Base-by-base conservation (phyloP, 306 rosid genomes). In the Corylus avellana region DNA sequence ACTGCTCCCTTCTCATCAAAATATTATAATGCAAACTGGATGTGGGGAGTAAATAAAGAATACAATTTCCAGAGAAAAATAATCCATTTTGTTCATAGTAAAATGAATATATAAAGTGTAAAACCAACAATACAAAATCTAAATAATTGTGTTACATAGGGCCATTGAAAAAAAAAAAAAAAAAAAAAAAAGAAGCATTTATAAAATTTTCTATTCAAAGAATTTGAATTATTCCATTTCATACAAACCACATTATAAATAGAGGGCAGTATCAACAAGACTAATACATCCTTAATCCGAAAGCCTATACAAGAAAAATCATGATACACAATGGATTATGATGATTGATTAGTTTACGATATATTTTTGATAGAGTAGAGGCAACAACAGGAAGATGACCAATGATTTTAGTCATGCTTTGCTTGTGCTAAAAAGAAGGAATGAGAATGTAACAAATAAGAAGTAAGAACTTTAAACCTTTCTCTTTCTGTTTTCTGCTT, bases 401-500 rank as follows among this genome's bases (percentile, higher is more conserved):
- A 67, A 67, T 67, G 49, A 39, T 42, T 18, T 42, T 67, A 37
- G 22, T 3, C 49, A 67, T 39, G 29, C 29, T 67, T 39, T 18
- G 51, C 51, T n/a, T 68, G 12, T 4, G 50, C 25, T 58, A 70
- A 63, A 70, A 63, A 56, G 70, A 11, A 27, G 72, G 74, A 53
- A 69, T 18, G 37, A 12, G 48, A 68, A 74, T 14, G 64, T 1
- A 56, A 83, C 10, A 72, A 70, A 82, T 56, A 44, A 32, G 55
- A 37, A 11, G 32, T 70, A 42, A 83, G 18, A 22, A 55, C 2
- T 35, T 54, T 56, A 22, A 12, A 92, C 98, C 97, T 91, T 86
- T 78, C 35, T 84, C 87, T 84, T 83, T 86, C 29, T 14, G 81
- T 72, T 77, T 82, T 83, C 73, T 79, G 75, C 67, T 12, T 56